phyloP scores from a whole-genome alignment of 371 early-diverging fungal species.

The Mucor plumbeus region DNA sequence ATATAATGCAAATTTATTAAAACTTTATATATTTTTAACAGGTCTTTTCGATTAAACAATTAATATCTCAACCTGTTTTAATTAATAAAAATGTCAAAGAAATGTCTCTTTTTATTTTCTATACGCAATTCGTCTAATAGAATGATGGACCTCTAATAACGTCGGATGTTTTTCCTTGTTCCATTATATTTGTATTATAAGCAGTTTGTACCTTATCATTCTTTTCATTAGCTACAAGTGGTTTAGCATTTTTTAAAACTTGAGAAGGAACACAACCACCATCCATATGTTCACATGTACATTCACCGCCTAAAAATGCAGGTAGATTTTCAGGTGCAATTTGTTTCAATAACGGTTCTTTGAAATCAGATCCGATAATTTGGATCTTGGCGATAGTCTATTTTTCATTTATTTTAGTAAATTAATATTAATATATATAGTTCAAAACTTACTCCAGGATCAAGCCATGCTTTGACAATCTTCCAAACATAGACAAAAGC shows the following conservation, averaged over 20 bases:
- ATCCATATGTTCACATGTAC: conserved; percentile 82
- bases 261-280: conserved; percentile 75
- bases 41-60: conserved; percentile 25
- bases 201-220: conserved; percentile 38
- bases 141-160: conserved; percentile 22
- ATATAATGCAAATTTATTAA: not conserved
- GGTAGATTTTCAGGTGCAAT: conserved; percentile 82
- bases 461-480: conserved; percentile 82
- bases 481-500: conserved; percentile 85
- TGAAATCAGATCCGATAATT: conserved; percentile 74
- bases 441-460: conserved; percentile 64
- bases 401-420: not conserved
- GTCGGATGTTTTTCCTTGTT: conserved; percentile 35
- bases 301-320: conserved; percentile 77
- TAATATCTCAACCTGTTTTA: not conserved
- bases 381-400: conserved; percentile 79
- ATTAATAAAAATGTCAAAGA: not conserved
- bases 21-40: not conserved
- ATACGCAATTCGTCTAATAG: not conserved
- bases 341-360: conserved; percentile 68
- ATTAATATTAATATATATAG: not conserved
- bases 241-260: conserved; percentile 46
- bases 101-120: conserved; percentile 1
- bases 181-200: conserved; percentile 47
- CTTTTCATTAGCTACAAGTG: conserved; percentile 27